Base-by-base conservation (phyloP, 257 asterid species). In the Eucommia ulmoides region DNA sequence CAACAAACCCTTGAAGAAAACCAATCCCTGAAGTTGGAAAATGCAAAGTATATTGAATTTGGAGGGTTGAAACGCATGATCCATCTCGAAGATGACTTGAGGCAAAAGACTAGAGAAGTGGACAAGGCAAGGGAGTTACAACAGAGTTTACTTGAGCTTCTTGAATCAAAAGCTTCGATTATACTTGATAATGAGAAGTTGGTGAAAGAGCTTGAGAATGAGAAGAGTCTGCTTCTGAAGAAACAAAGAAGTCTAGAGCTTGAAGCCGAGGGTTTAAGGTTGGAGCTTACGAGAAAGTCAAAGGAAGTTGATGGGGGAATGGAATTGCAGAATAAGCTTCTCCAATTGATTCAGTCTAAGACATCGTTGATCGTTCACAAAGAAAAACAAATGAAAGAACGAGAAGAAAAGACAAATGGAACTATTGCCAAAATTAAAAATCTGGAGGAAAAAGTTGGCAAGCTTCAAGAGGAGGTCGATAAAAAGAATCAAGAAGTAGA, bases 1-100 rank as follows among this genome's bases (percentile, higher is more conserved):
- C 73, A 77, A 55, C 74, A 74, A 49, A 26, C 74, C 72, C 61
- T 66, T 51, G 77, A 72, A 60, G 94, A 81, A 68, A 79, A 74
- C 45, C 58, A 64, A 52, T 24, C 54, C 35, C 72, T 79, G 61
- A 79, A 81, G 74, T 50, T 56, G 56, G 89, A 78, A 70, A 76
- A 67, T 20, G 65, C 52, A 51, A 72, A 66, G 23, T 24, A 68
- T 56, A 53, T n/a, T 50, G 29, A 62, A 64, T 69, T 56, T 53
- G 53, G 92, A 75, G 53, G 70, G 45, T 52, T 78, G 59, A 59
- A 70, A 69, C 46, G n/a, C n/a, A n/a, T n/a, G n/a, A n/a, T n/a
- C n/a, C n/a, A n/a, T n/a, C 55, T 84, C 67, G 66, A 54, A 51
- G 51, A 24, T 45, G 83, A 73, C 69, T 64, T 80, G 45, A 66